phyloP scores from a whole-genome alignment of 1,284 basidiomycete genomes.

The Somion occarium region DNA sequence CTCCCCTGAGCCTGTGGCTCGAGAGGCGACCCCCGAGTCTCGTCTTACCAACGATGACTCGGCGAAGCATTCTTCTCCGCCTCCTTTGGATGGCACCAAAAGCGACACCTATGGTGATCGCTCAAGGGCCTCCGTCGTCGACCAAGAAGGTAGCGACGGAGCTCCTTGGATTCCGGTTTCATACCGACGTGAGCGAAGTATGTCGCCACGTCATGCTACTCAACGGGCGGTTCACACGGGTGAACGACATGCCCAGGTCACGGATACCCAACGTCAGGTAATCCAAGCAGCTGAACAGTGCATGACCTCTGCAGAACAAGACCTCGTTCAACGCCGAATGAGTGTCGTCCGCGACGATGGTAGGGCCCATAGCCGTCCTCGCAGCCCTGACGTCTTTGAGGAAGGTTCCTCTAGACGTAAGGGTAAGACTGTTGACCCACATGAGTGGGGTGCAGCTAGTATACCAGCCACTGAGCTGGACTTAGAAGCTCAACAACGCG shows the following conservation, averaged over 20 bases:
- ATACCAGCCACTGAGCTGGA: slow-evolving; percentile 9
- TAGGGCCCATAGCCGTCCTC: not conserved
- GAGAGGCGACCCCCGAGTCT: not conserved
- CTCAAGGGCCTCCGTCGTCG: not conserved
- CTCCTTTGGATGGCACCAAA: not conserved
- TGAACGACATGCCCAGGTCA: not conserved
- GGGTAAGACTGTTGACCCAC: slow-evolving; percentile 14
- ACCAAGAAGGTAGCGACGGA: not conserved
- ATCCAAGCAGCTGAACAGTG: not conserved
- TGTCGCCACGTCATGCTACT: not conserved
- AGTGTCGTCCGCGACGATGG: not conserved
- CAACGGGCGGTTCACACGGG: not conserved
- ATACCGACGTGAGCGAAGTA: not conserved
- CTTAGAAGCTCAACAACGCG: slow-evolving; percentile 8
- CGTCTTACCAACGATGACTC: not conserved
- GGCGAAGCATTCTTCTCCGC: not conserved
- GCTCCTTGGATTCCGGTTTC: not conserved
- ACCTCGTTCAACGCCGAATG: not conserved
- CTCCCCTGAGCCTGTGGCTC: not conserved
- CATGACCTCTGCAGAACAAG: too few relatives aligned
- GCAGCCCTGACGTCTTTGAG: not conserved
- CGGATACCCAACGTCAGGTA: not conserved
- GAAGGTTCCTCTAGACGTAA: slow-evolving; percentile 12
- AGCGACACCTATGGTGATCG: not conserved
- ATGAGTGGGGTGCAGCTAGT: slow-evolving; percentile 12